Percentiles rank a stretch among this genome's conserved stretches.
These are phyloP conservation scores for Saccharomycopsis sp. DNA, from an alignment of 805 yeast species.

Conservation along the genomic window DNA sequence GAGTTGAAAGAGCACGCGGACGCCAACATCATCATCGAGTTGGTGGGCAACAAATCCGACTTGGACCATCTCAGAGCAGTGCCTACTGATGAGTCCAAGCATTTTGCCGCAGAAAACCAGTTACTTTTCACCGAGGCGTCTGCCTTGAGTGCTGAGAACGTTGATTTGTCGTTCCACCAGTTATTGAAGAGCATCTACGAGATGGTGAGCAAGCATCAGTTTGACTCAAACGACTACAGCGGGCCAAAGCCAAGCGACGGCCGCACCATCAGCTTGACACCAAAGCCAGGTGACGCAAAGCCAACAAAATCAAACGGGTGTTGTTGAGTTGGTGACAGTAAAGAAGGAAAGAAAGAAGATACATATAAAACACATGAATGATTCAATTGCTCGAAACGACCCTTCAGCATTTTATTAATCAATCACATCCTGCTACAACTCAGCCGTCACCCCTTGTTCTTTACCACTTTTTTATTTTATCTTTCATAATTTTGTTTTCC, in stretches of 20 bases:
- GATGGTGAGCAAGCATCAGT: conserved; percentile 87
- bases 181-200: conserved; percentile 88
- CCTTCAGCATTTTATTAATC: too few species aligned
- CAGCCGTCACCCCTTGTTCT: too few species aligned
- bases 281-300: conserved; percentile 78
- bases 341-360: too few species aligned
- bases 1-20: conserved; percentile 88
- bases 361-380: too few species aligned
- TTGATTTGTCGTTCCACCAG: conserved; percentile 89
- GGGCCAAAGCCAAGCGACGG: conserved; percentile 68
- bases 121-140: conserved; percentile 92
- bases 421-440: too few species aligned
- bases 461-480: too few species aligned
- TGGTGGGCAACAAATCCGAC: conserved; percentile 89
- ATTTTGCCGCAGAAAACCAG: conserved; percentile 87
- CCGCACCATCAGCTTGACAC: conserved; percentile 86
- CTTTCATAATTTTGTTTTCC: too few species aligned
- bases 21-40: conserved; percentile 88
- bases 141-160: conserved; percentile 90
- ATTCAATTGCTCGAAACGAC: too few species aligned
- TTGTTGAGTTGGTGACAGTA: too few species aligned
- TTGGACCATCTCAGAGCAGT: conserved; percentile 89
- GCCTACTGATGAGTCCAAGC: conserved; percentile 95
- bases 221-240: conserved; percentile 69
- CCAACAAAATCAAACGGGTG: conserved; percentile 43